phyloP scores from a whole-genome alignment of 225 moss, liverwort and hornwort species.

The Thuidium tamariscinum region DNA sequence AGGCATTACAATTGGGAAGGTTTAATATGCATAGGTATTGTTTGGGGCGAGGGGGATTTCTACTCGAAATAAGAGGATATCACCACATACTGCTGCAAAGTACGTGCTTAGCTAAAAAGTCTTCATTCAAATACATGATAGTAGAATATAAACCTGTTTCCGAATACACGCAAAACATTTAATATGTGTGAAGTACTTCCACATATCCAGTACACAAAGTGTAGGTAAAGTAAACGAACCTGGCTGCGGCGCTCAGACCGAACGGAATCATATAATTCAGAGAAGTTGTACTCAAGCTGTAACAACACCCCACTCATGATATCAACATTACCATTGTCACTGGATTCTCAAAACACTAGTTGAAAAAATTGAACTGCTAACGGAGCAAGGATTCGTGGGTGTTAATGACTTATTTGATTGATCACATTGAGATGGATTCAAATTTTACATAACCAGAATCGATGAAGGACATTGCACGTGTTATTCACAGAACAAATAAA shows the following conservation, averaged over 20 bases:
- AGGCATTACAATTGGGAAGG: neutral
- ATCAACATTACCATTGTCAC: neutral
- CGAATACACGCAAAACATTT: neutral
- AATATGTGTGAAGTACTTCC: neutral
- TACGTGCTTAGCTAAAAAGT: neutral
- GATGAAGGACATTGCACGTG: neutral
- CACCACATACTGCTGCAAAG: neutral
- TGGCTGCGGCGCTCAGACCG: conserved; percentile 86
- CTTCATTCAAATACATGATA: neutral
- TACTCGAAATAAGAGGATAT: neutral
- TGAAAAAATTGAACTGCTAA: neutral
- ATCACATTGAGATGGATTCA: neutral
- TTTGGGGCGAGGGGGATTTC: neutral
- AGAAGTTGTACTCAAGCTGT: conserved; percentile 82
- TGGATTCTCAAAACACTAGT: neutral
- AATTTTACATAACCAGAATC: neutral
- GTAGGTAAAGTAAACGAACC: conserved; percentile 17
- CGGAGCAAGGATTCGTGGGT: neutral
- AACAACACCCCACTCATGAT: neutral
- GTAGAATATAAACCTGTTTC: neutral
- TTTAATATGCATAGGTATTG: neutral
- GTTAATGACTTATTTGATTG: neutral
- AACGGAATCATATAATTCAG: conserved; percentile 94
- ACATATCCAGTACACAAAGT: neutral
- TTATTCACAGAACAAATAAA: neutral